Base-by-base conservation (phyloP, 2,329 filamentous ascomycete genomes). In the Arthrobotrys conoides region DNA sequence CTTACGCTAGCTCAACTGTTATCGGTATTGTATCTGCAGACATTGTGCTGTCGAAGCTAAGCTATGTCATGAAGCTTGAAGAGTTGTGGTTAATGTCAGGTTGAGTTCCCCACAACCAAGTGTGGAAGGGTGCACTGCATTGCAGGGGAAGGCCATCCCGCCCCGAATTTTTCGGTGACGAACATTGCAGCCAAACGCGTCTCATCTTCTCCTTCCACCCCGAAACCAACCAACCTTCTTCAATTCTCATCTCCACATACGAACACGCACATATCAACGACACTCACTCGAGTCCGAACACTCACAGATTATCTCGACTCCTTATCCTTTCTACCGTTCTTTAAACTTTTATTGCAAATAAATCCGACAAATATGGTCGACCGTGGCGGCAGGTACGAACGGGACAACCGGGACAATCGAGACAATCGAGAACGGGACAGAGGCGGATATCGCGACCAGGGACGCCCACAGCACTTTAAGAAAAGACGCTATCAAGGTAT, bases 1-100 rank as follows among this genome's bases (percentile, higher is more conserved):
- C 86, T 80, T 86, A 92, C 91, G 88, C 83, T 76, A 86, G 85
- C 80, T 85, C 63, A 46, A 78, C 63, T 5, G 27, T 65, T 38
- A 78, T 59, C 9, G 68, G 59, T 71, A 79, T 79, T 27, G 65
- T 61, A 20, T 46, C 51, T 9, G 65, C n/a, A 5, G 68, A 59
- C 64, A 72, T 78, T 14, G 46, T 51, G 27, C 20, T 30, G 16
- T 41, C 1, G 9, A 9, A 12, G 38, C 12, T 38, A 10, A 10
- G 2, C 14, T 41, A 16, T 41, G 12, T 16, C 38, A 41, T n/a
- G 38, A 41, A 41, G 3, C 8, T 16, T 14, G 38, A 38, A 41
- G 16, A 12, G 9, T 41, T 41, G 38, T 41, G 38, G 53, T 46
- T 33, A 59, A 70, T 30, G 68, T 30, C 33, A 51, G 16, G 27